Evolutionary conservation across 192 early-diverging fungal species (phyloP), one percentile per base, ranked within the genome.

Genomic region (Backusella westeae): DNA sequence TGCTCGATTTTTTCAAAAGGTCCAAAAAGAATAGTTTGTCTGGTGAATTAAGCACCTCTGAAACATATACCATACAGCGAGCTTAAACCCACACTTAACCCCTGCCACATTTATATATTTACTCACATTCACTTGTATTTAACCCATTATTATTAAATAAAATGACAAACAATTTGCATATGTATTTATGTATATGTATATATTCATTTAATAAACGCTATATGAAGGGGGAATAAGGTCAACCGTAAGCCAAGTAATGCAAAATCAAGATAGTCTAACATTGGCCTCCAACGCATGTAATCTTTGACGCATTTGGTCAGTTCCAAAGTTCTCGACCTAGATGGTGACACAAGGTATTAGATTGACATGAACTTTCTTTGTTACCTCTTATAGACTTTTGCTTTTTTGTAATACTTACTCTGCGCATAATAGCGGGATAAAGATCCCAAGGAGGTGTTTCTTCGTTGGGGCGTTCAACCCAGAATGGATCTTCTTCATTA

Each of bases 321-420:
- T 74, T 5, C 80, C 80, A 39, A 69, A 77, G 44, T 81, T 81
- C 52, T 77, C 67, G 8, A 81, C 80, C 80, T 81, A 35, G 23
- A 34, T 63, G 56, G 56, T 49, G 29, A 63, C 56, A 63, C 56
- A 63, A 63, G 56, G 56, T 14, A 29, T 63, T 63, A 63, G 56
- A 63, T 63, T 63, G 56, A 63, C 56, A 63, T 63, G 56, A 9
- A 63, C 7, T 63, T 63, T 63, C 10, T 12, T 21, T 63, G 56
- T 29, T 32, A 14, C 4, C 21, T 63, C 56, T 19, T 32, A 67
- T 15, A 8, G 32, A 32, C 32, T 32, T 59, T 36, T 23, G 12
- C 38, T 12, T 39, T 32, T 6, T 19, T 32, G 26, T 69, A 67
- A 42, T 32, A 53, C 80, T 75, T 72, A 81, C 80, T 14, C 71